Base-by-base conservation (phyloP, 225 moss, liverwort and hornwort genomes). In the Pseudisothecium myosuroides region DNA sequence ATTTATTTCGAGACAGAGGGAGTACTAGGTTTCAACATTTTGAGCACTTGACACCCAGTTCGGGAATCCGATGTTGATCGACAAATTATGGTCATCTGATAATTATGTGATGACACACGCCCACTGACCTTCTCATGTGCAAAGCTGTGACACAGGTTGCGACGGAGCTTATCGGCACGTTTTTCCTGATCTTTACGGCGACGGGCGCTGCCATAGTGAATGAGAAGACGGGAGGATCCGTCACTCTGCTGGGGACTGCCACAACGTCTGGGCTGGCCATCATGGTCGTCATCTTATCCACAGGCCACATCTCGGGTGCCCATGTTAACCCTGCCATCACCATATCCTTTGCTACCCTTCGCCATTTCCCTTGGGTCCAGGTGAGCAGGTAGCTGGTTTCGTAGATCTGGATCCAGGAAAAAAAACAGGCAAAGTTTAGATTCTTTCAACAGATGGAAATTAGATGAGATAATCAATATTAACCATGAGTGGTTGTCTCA, bases 261-360 rank as follows among this genome's bases (percentile, higher is more conserved):
- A 87, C 87, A 0, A 91, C 94, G 16, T 81, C 91, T 1, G 91
- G 94, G 20, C 67, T 92, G 49, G 92, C 92, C 37, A 91, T 92
- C 19, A 94, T 91, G 88, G 89, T 92, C 37, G 82, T 92, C 86
- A 92, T 94, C 83, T 90, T 86, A 4, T 75, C 92, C 60, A 91
- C 90, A 3, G 91, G 92, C 49, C 94, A 94, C 82, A 92, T 94
- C 73, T 94, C 94, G 4, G 94, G 94, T 17, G 94, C 94, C 27
- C 94, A 94, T 55, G 90, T 94, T 36, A 94, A 94, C 65, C 92
- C 94, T 7, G 94, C 91, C 77, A 92, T 94, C 65, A 92, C 92
- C 87, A 92, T 94, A 41, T 91, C 90, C 50, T 92, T 94, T 36
- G 92, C 94, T n/a, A 82, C 90, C 45, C 81, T 90, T 45, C 91